Base-by-base conservation (phyloP, 176 grass and related monocot genomes). In the Rhynchospora breviuscula region DNA sequence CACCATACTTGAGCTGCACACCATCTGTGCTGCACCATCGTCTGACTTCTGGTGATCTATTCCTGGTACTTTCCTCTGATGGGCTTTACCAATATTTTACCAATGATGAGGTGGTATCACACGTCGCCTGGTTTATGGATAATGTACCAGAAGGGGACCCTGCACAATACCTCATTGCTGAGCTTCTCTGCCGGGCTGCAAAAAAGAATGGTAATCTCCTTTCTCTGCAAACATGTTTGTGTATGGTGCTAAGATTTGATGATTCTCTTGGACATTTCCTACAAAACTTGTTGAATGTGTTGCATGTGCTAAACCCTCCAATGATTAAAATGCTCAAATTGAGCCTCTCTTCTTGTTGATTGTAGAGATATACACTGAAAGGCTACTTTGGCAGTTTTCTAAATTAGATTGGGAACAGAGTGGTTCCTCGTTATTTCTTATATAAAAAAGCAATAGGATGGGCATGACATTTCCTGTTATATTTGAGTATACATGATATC, bases 51-150 rank as follows among this genome's bases (percentile, higher is more conserved):
- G 91, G 83, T 47, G 94, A 97, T 78, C 84, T 79, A 56, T 97
- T 97, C 84, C 88, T 97, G 76, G 88, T 97, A 51, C 86, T 97
- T 17, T 97, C 94, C 9, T 97, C 94, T 74, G 94, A 97, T 74
- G 94, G 94, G 62, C 83, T 97, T 19, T 97, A 97, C 81, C 91
- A 97, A 85, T 97, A 93, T 85, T 93, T 97, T 79, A 93, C 84
- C 84, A 97, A 97, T 77, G 94, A 97, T 10, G 94, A 97, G 86
- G 94, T 97, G 18, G 91, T 97, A 84, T 88, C 91, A 9, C 94
- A 97, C 84, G 89, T 97, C 67, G 80, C 88, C 8, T 97, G 94
- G 91, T 97, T 97, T 83, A 97, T 93, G 84, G 94, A 97, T 85
- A 97, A 93, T 87, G 87, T 90, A 76, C 94, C 94, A 67, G 94